Evolutionary conservation across 2,329 filamentous ascomycete species (phyloP), one percentile per base, ranked within the genome.

Genomic region (Tricladium varicosporioides): DNA sequence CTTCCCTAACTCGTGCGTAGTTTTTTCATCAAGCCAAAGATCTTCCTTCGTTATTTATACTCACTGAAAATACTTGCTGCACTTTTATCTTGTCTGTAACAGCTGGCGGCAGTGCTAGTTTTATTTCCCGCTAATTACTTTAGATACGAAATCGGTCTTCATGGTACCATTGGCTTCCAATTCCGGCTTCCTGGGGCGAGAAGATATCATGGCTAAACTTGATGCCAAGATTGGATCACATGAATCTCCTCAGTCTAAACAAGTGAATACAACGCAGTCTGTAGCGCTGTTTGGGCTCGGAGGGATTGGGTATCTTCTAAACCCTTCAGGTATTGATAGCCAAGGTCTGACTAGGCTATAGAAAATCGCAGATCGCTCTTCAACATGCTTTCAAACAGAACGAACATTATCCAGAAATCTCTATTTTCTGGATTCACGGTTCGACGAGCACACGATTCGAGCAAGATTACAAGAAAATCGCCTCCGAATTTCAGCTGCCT

Each of bases 311-410:
- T 55, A 55, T 36, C 3, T 1, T 14, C 11, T 18, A 4, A 5
- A 13, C 9, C 43, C 19, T 18, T 13, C n/a, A 11, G 5, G 10
- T 33, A 27, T 31, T 15, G 2, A 11, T 14, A 5, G n/a, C 49
- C 5, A 14, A 10, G 1, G 8, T 43, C 14, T 13, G 19, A 18
- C 15, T 33, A 19, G 2, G 32, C 1, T 13, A 5, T 16, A 61
- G 61, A 18, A 63, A 63, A 46, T 63, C 60, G 16, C 60, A 63
- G 18, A 56, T 63, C 40, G 60, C 56, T 13, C 47, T 61, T 1
- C 43, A 57, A 32, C 61, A 59, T 47, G 31, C 55, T 2, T 57
- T 59, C 15, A n/a, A 32, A 5, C 3, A 48, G 8, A 22, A 18
- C 19, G 15, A 46, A 15, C 5, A 15, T 27, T 22, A 13, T 2